Evolutionary conservation across 163 green algal species (phyloP).

Genomic region (Scenedesmus sp.): DNA sequence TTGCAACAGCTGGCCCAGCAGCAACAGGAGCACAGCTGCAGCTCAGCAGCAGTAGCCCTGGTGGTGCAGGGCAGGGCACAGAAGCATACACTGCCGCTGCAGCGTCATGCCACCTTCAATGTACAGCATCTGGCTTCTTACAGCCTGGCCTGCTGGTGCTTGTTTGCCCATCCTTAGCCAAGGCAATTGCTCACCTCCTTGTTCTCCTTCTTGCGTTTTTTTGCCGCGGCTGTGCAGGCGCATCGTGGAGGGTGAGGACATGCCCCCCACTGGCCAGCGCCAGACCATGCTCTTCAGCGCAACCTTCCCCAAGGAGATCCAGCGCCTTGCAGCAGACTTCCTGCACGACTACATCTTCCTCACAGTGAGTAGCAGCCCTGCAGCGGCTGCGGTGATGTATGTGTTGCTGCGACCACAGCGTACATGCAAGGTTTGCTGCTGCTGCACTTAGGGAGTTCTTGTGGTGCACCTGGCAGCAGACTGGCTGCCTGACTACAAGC

Average conservation of each 20-base stretch:
- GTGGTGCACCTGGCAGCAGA: no score
- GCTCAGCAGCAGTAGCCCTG: neutral
- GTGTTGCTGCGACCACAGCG: neutral
- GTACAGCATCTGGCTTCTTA: no score
- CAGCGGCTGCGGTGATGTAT: no score
- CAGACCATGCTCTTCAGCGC: conserved; percentile 99
- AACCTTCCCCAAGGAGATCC: conserved; percentile 99
- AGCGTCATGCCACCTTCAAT: neutral
- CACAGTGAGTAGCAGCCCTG: conserved; percentile 51
- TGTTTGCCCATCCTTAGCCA: no score
- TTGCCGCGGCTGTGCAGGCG: conserved; percentile 1
- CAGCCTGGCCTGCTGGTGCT: no score
- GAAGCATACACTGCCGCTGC: neutral
- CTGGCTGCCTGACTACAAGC: no score
- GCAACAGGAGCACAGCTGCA: neutral
- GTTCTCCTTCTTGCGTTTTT: neutral
- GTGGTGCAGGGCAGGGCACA: neutral
- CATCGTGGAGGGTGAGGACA: conserved; percentile 96
- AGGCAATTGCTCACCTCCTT: neutral
- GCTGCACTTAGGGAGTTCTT: no score
- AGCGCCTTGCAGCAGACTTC: conserved; percentile 90
- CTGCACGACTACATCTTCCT: conserved; percentile 98
- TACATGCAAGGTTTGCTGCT: neutral
- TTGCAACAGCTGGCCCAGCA: neutral
- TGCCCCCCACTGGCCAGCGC: conserved; percentile 85